Percentiles rank a stretch among this genome's conserved stretches.
These are phyloP conservation scores for Phytopythium ostracodes DNA, from an alignment of 352 stramenopile genomes.

Conservation along the genomic window DNA sequence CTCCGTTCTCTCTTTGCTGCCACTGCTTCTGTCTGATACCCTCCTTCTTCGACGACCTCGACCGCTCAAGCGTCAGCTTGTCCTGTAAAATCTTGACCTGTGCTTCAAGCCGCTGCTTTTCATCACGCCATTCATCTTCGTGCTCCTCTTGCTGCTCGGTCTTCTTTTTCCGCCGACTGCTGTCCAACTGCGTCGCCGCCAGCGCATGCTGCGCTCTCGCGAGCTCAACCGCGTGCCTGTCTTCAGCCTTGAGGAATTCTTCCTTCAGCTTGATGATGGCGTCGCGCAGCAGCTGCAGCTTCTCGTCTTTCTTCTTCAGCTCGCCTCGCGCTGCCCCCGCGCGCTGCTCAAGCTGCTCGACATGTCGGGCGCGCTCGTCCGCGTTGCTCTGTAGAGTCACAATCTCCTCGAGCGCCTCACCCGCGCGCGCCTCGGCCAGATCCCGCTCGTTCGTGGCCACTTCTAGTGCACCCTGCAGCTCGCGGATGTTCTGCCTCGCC, in stretches of 20 bases:
- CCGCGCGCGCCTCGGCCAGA: conserved; percentile 69
- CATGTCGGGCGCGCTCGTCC: conserved; percentile 25
- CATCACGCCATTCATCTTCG: conserved; percentile 36
- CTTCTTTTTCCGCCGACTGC: conserved; percentile 29
- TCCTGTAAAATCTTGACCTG: conserved; percentile 66
- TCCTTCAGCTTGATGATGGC: conserved; percentile 87
- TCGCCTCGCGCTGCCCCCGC: conserved; percentile 35
- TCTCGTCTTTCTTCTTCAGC: conserved; percentile 47
- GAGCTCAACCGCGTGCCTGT: conserved; percentile 70
- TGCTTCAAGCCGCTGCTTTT: conserved; percentile 44
- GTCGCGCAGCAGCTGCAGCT: conserved; percentile 63
- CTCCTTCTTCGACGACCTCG: conserved; percentile 17
- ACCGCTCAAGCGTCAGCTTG: conserved; percentile 42
- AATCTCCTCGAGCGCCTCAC: conserved; percentile 83
- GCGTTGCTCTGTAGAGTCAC: conserved; percentile 48
- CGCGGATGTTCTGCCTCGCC: conserved; percentile 39
- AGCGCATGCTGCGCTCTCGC: conserved; percentile 49
- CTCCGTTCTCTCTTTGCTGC: conserved; percentile 13
- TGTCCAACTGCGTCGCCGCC: conserved; percentile 19
- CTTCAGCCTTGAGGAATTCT: conserved; percentile 84
- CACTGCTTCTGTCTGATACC: conserved; percentile 10
- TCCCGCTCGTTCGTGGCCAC: conserved; percentile 57
- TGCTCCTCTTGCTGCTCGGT: conserved; percentile 33
- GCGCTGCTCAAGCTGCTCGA: conserved; percentile 47
- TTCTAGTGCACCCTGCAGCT: conserved; percentile 59